Evolutionary conservation across 2,329 filamentous ascomycete genomes (phyloP), one percentile per base, ranked within the genome.

Genomic region (Didymella pomorum): DNA sequence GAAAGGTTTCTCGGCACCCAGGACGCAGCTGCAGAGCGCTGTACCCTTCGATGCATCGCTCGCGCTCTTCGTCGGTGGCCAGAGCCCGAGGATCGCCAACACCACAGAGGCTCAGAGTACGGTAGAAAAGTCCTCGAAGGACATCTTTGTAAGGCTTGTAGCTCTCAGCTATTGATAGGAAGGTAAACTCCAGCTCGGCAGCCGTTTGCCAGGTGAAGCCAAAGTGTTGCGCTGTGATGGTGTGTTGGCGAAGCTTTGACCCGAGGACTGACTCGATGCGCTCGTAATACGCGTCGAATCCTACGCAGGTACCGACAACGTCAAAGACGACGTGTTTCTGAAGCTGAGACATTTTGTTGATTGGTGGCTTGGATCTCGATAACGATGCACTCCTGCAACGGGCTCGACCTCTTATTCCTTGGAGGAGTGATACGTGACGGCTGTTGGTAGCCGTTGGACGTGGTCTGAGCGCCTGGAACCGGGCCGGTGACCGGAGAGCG

Each of bases 231-330:
- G 81, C 69, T 8, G 75, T 77, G 58, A 84, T 76, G 55, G 70
- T 71, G 33, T 80, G 63, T 8, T 70, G 60, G 7, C 65, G 66
- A 1, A 85, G 78, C 10, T 74, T 70, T 4, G 74, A 58, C 31
- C 82, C 82, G 8, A 84, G 76, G 18, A 74, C 73, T 3, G 67
- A 49, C 4, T 80, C 76, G 31, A 84, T 76, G 28, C 73, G 72
- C 11, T 76, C 69, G 59, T 77, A 79, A 64, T 80, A 79, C 47
- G 76, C 75, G 16, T 81, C 76, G 69, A 80, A 83, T 20, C 76
- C 79, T 39, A 83, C 79, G 54, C 76, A 77, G n/a, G 82, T 84
- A 46, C 82, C 82, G 43, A 86, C 83, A 2, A 86, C 78, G 63
- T 78, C 76, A 45, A 66, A 68, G 10, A 68, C 58, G 21, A 68